phyloP scores from a whole-genome alignment of 2,329 filamentous ascomycete genomes.

The Verticillium isaacii region DNA sequence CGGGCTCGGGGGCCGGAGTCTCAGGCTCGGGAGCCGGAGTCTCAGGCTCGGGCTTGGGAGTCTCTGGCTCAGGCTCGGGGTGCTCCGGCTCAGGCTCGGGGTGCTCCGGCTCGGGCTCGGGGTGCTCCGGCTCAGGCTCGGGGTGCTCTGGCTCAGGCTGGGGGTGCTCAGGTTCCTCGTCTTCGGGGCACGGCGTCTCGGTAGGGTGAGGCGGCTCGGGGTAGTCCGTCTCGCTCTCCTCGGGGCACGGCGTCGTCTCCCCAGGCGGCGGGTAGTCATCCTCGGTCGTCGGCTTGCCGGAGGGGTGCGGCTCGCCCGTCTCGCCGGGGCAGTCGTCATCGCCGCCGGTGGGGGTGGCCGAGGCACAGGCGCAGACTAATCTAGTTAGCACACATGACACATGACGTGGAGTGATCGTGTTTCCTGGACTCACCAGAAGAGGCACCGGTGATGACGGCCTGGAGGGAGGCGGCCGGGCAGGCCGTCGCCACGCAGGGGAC shows the following conservation, averaged over 20 bases:
- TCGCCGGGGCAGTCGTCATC: not conserved
- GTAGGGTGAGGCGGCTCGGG: not conserved
- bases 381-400: not conserved
- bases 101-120: not conserved
- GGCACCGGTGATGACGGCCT: constrained; percentile 20
- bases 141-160: not conserved
- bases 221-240: not conserved
- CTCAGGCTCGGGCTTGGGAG: not conserved
- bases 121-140: not conserved
- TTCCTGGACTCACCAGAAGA: not conserved
- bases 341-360: not conserved
- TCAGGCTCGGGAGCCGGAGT: not conserved
- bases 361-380: not conserved
- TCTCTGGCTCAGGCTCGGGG: not conserved
- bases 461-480: constrained; percentile 16
- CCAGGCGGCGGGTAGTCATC: not conserved
- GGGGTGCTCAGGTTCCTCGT: not conserved
- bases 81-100: not conserved
- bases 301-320: not conserved
- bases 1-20: not conserved
- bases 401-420: not conserved
- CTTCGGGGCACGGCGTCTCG: not conserved
- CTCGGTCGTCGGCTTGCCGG: not conserved
- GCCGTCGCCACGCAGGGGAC: constrained; percentile 22
- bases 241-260: not conserved